Percentiles rank a stretch among this genome's conserved stretches.
These are phyloP conservation scores for Mucor sp. DNA, from an alignment of 371 early-diverging fungal genomes.

Conservation along the genomic window DNA sequence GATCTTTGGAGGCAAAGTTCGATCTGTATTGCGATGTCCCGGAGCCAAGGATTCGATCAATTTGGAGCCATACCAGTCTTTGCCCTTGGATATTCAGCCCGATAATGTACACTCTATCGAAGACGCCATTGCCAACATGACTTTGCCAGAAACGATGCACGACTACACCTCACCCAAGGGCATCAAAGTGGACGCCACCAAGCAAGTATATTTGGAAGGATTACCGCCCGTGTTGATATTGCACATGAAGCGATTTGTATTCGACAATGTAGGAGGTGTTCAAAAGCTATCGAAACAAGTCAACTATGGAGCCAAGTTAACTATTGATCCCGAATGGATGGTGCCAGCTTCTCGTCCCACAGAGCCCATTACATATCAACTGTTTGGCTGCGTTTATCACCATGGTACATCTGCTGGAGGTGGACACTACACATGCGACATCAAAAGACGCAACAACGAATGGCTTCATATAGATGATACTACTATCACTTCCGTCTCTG, in stretches of 20 bases:
- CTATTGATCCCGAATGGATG: conserved; percentile 71
- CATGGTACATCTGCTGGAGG: conserved; percentile 90
- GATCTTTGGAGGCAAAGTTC: conserved; percentile 85
- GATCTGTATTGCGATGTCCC: conserved; percentile 77
- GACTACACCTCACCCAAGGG: conserved; percentile 53
- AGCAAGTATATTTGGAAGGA: conserved; percentile 80
- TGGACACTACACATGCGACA: conserved; percentile 97
- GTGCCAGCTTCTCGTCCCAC: conserved; percentile 50
- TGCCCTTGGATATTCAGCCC: conserved; percentile 90
- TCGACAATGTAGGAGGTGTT: conserved; percentile 75
- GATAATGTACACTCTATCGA: conserved; percentile 77
- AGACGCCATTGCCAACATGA: conserved; percentile 83
- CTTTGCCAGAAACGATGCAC: conserved; percentile 75
- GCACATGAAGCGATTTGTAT: conserved; percentile 94
- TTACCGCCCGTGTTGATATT: conserved; percentile 94
- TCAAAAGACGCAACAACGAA: conserved; percentile 69
- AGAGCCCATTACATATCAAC: conserved; percentile 51
- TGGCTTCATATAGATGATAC: conserved; percentile 96
- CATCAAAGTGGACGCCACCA: conserved; percentile 75
- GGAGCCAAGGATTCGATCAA: conserved; percentile 83
- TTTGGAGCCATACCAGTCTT: conserved; percentile 84
- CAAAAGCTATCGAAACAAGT: conserved; percentile 89
- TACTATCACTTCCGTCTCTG: conserved; percentile 65
- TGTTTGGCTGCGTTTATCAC: conserved; percentile 87
- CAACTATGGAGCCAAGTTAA: conserved; percentile 66